These are phyloP conservation scores for Syncephalastrum racemosum DNA, from an alignment of 371 early-diverging fungal genomes.

Conservation along the genomic window DNA sequence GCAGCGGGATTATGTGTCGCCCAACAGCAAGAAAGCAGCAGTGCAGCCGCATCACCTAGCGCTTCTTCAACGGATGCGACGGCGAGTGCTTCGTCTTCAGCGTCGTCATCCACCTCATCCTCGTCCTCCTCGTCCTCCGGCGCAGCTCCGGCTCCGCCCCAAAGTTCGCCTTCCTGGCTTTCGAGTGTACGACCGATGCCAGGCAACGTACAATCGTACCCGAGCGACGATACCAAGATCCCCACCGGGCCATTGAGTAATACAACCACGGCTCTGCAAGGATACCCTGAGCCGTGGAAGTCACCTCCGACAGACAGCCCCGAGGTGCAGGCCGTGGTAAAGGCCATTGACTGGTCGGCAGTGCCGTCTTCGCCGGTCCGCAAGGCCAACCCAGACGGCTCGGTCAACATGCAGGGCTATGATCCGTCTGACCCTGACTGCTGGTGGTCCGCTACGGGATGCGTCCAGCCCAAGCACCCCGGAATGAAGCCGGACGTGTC, in stretches of 20 bases:
- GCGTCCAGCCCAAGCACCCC: slow-evolving; percentile 16
- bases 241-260: slow-evolving; percentile 30
- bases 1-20: too few species aligned
- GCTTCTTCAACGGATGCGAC: too few species aligned
- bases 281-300: slow-evolving; percentile 17
- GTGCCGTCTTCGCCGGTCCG: slow-evolving; percentile 37
- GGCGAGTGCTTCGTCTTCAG: too few species aligned
- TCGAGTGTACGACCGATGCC: slow-evolving; percentile 10
- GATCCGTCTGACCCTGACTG: slow-evolving; percentile 22
- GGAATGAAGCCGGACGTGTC: slow-evolving; percentile 21
- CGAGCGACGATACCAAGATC: slow-evolving; percentile 9
- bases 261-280: slow-evolving; percentile 11
- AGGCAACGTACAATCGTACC: slow-evolving; percentile 13
- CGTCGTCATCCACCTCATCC: too few species aligned
- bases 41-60: too few species aligned
- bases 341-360: slow-evolving; percentile 41
- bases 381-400: slow-evolving; percentile 15
- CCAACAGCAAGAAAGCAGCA: too few species aligned
- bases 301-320: slow-evolving; percentile 26
- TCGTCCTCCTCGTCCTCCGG: too few species aligned
- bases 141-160: too few species aligned
- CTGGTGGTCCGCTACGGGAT: slow-evolving; percentile 25
- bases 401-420: slow-evolving; percentile 19
- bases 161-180: slow-evolving; percentile 21
- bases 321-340: slow-evolving; percentile 32